A percentile compares a stretch with the other conserved stretches of the same genome.
Evolutionary conservation across 2,329 filamentous ascomycete genomes (phyloP).

Genomic region (Penicillium griseofulvum): DNA sequence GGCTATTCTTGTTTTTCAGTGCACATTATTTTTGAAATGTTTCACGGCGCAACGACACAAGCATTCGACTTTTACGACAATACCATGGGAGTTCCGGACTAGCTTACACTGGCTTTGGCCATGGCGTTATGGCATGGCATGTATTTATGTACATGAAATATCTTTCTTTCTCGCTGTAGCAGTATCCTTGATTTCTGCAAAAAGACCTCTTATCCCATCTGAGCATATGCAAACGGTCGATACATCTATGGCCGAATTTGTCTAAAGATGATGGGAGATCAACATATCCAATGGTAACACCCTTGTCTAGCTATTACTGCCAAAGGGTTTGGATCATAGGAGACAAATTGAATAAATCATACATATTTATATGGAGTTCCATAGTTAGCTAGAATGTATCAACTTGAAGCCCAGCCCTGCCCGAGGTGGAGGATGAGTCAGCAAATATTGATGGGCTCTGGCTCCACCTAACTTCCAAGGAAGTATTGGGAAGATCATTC

Average conservation of each 20-base stretch:
- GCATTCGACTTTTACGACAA: neutral
- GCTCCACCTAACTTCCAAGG: neutral
- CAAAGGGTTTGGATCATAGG: conserved; percentile 9
- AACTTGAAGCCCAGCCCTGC: neutral
- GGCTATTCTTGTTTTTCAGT: neutral
- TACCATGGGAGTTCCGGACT: conserved; percentile 13
- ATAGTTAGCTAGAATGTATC: neutral
- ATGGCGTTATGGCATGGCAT: conserved; percentile 4
- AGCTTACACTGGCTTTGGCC: neutral
- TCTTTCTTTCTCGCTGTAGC: neutral
- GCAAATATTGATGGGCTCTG: neutral
- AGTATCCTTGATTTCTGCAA: neutral
- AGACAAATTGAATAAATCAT: conserved; percentile 2
- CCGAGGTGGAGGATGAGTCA: neutral
- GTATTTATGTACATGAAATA: neutral
- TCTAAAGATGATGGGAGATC: conserved; percentile 53
- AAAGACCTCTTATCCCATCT: conserved; percentile 26
- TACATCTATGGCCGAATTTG: conserved; percentile 38
- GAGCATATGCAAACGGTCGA: conserved; percentile 34
- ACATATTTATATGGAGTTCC: neutral
- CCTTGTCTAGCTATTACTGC: conserved; percentile 5
- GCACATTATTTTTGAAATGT: conserved; percentile 2
- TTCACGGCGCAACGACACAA: conserved; percentile 16
- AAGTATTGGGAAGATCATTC: conserved; percentile 5
- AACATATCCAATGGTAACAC: conserved; percentile 19